Evolutionary conservation across 2,329 filamentous ascomycete genomes (phyloP), one percentile per base, ranked within the genome.

Genomic region (Cephalotrichum gorgonifer): DNA sequence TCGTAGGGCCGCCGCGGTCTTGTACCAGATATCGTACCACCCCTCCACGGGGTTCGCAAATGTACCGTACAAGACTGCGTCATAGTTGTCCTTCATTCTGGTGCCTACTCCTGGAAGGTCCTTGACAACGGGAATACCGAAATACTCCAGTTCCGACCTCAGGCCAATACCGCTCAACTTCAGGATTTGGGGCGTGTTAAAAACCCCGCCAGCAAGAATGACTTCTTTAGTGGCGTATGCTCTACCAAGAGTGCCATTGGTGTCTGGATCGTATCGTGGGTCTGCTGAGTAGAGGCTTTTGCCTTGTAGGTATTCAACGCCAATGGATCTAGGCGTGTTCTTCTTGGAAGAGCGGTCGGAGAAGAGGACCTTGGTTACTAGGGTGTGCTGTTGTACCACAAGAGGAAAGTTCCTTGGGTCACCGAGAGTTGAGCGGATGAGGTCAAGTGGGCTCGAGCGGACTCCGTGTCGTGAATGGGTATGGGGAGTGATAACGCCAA

Each of bases 151-250:
- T 25, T 74, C 64, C 1, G 53, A 55, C 0, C 58, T 58, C 0
- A 71, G 71, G 0, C 74, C 74, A 27, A 67, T 47, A 3, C 74
- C 74, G 35, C 71, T 74, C 1, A 75, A 64, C 61, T 74, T 73
- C 5, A 77, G 62, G 4, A 77, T 60, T 49, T 79, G 73, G 0
- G 57, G 57, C 0, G 57, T 57, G 15, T 60, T 59, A 33, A 57
- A 59, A 2, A 51, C 14, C 0, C 57, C 57, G 1, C 55, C 57
- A 0, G 57, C 35, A 0, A 60, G 41, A 6, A 60, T 58, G 4
- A 59, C 56, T 25, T 60, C 57, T 5, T 46, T 48, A 0, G 49
- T 54, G 2, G 57, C 57, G 1, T 47, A 52, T 2, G 52, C 56
- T 9, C 51, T 57, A 8, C 50, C 3, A 4, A 51, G 0, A 30